Conservation (phyloP, 2,329 filamentous ascomycete species). For the Colletotrichum chlorophyti region DNA sequence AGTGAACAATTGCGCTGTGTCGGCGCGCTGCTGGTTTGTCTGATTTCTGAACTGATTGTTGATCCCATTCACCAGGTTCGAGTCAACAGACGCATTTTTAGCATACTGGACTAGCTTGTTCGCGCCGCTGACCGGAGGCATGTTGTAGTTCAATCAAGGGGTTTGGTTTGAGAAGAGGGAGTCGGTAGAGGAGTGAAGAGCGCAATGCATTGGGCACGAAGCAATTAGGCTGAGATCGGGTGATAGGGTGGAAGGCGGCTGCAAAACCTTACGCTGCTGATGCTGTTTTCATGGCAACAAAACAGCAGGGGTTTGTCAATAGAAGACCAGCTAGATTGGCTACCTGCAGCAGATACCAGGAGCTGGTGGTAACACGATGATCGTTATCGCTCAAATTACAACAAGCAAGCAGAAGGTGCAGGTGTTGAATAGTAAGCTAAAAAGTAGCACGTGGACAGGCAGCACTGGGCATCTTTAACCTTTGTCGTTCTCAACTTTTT, state of each 20-base stretch:
- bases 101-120: constrained; percentile 28
- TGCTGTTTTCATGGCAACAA: background rate
- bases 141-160: too few relatives aligned
- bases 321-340: background rate
- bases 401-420: too few relatives aligned
- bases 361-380: too few relatives aligned
- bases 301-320: background rate
- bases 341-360: background rate
- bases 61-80: background rate
- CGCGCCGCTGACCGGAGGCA: constrained; percentile 22
- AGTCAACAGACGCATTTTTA: constrained; percentile 19
- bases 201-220: background rate
- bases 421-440: too few relatives aligned
- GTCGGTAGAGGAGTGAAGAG: background rate
- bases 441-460: too few relatives aligned
- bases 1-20: background rate
- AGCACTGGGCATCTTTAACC: too few relatives aligned
- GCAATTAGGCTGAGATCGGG: background rate
- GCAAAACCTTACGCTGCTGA: background rate
- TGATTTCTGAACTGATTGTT: background rate
- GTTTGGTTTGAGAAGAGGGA: background rate
- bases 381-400: too few relatives aligned
- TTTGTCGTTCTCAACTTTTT: too few relatives aligned
- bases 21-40: background rate
- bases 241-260: background rate